Conservation (phyloP, 306 rosid species). For the Chamaecrista fasciculata region DNA sequence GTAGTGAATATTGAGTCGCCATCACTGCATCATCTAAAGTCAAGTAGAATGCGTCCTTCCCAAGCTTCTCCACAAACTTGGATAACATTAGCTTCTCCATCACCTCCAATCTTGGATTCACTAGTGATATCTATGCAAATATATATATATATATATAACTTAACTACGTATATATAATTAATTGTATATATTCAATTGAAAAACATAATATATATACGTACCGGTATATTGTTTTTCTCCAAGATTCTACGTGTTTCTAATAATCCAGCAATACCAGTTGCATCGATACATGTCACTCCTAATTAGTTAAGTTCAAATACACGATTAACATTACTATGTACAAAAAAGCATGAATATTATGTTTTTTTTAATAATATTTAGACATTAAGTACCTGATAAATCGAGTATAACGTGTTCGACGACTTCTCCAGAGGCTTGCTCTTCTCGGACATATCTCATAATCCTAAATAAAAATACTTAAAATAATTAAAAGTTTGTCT, state of each 20-base stretch:
- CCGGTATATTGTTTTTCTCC: constrained; percentile 48
- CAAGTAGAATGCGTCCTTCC: constrained; percentile 57
- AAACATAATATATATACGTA: constrained; percentile 1
- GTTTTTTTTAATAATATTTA: neutral
- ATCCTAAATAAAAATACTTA: constrained; percentile 39
- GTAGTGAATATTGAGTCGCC: constrained; percentile 43
- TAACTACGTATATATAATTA: too few relatives aligned
- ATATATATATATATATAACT: too few relatives aligned
- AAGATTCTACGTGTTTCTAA: constrained; percentile 46
- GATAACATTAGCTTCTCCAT: constrained; percentile 75
- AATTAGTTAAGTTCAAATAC: neutral
- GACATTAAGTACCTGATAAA: constrained; percentile 48
- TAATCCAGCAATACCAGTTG: constrained; percentile 66
- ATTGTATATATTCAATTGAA: too few relatives aligned
- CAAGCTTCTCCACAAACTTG: constrained; percentile 50
- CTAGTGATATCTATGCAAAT: constrained; percentile 27
- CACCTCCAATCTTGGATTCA: constrained; percentile 78
- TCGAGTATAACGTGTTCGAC: constrained; percentile 66
- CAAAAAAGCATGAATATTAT: neutral
- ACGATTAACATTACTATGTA: neutral
- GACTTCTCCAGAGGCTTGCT: constrained; percentile 33
- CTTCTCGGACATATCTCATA: constrained; percentile 67
- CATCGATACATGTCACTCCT: constrained; percentile 86
- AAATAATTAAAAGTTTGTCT: too few relatives aligned
- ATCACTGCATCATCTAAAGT: constrained; percentile 65